Conservation (phyloP, 768 basidiomycete genomes). For the Russula ochroleuca region DNA sequence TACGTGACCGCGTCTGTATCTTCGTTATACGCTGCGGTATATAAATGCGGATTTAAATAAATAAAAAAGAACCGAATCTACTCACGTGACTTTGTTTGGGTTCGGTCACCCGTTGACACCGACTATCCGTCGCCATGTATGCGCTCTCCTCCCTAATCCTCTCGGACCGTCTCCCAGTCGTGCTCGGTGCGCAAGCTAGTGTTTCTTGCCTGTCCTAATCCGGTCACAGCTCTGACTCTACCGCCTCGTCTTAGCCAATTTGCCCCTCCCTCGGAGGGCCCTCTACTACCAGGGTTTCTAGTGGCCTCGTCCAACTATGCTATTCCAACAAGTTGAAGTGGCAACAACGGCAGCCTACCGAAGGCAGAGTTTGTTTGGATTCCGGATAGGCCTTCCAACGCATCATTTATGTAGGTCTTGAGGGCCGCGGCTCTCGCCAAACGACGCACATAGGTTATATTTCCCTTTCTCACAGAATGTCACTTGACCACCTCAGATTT, state of each 20-base stretch:
- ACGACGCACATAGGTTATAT: neutral
- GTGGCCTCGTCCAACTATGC: conserved; percentile 38
- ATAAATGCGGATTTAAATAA: no score
- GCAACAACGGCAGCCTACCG: conserved; percentile 42
- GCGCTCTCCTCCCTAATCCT: conserved; percentile 4
- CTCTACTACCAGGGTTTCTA: no score
- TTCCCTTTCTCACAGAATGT: no score
- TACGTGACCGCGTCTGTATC: no score
- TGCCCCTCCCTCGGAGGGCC: conserved; percentile 32
- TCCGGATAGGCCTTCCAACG: conserved; percentile 44
- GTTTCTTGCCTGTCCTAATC: neutral
- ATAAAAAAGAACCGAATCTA: no score
- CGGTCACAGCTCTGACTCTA: neutral
- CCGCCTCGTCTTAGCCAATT: conserved; percentile 28
- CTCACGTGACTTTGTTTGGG: no score
- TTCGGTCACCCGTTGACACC: no score
- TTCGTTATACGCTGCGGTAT: no score
- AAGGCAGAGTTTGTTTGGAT: conserved; percentile 38
- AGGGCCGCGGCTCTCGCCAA: no score
- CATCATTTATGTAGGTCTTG: conserved; percentile 37
- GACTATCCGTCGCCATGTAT: conserved; percentile 15
- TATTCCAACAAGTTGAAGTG: no score
- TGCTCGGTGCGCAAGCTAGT: conserved; percentile 11
- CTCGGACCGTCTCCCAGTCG: conserved; percentile 10
- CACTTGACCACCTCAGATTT: conserved; percentile 38